Evolutionary conservation across 164 flowering plant genomes (phyloP), one percentile per base, ranked within the genome.

Genomic region (Paratinospora sagittata): DNA sequence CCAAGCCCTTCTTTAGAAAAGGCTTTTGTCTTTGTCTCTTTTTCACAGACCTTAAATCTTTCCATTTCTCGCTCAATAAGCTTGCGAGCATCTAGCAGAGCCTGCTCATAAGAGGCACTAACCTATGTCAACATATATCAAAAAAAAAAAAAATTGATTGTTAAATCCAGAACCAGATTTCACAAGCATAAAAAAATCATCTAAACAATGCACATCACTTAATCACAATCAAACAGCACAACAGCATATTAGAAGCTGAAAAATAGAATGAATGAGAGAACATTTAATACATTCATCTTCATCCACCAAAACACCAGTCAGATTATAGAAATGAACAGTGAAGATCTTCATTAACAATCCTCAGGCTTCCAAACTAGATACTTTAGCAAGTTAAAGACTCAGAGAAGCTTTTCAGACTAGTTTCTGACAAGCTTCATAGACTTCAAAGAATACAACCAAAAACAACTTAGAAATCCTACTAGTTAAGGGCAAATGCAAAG

Each of bases 101-200:
- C 95, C 91, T 96, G 98, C 92, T 96, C 99, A 86, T 96, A 96
- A 80, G 99, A 91, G 79, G 98, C 98, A 90, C 97, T 93, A 84
- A 93, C 95, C 99, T 96, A 85, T 80, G 86, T 87, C 90, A 89
- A 87, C 82, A 88, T 78, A 77, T 84, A 74, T 71, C 76, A 84
- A 77, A 72, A 76, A 77, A 70, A n/a, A n/a, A n/a, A 75, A 76
- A 63, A 66, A 36, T 43, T 58, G 67, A 66, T 70, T 26, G 76
- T 77, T 73, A 73, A 78, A 52, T 37, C 34, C 67, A 33, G 74
- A 63, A 71, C 39, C 45, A 70, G 63, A 63, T 36, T 73, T 24
- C 58, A 74, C 26, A 49, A 19, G 6, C 16, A 23, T 41, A 41
- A 13, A 39, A 67, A 27, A 73, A 37, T 37, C 4, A 58, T 19